phyloP scores from a whole-genome alignment of 768 basidiomycete species.

The Lactarius psammicola region DNA sequence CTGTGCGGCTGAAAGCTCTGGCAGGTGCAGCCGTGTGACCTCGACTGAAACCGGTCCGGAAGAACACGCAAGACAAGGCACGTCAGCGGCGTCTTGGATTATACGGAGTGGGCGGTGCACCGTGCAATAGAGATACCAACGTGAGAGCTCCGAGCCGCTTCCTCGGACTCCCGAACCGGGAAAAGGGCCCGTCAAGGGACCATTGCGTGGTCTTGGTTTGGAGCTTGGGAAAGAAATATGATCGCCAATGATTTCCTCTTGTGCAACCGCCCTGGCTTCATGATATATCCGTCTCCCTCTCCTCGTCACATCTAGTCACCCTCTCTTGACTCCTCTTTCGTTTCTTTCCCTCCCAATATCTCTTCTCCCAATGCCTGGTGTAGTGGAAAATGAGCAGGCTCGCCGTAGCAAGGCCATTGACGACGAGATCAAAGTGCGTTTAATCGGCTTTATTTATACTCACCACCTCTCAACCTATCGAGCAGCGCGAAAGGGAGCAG shows the following conservation, averaged over 20 bases:
- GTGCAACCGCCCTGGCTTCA: slow-evolving; percentile 9
- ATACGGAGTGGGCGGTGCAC: neutral
- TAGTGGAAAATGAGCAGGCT: slow-evolving; percentile 44
- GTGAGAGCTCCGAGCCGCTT: slow-evolving; percentile 8
- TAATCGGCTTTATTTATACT: neutral
- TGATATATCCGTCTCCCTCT: slow-evolving; percentile 20
- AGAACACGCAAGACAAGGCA: too few species aligned
- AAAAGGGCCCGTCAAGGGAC: slow-evolving; percentile 7
- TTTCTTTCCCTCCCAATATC: neutral
- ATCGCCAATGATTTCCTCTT: slow-evolving; percentile 26
- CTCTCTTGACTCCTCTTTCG: neutral
- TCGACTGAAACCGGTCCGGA: neutral
- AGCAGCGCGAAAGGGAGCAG: slow-evolving; percentile 47
- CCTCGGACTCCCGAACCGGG: slow-evolving; percentile 10
- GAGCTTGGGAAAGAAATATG: slow-evolving; percentile 27
- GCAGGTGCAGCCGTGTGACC: slow-evolving; percentile 1
- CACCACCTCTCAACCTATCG: slow-evolving; percentile 7
- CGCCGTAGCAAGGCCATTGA: slow-evolving; percentile 52
- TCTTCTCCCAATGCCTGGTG: slow-evolving; percentile 21
- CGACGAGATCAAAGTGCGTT: slow-evolving; percentile 51
- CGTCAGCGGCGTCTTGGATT: slow-evolving; percentile 9
- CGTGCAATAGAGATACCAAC: neutral
- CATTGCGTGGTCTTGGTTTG: neutral
- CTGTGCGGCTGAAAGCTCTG: slow-evolving; percentile 7
- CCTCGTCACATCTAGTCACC: slow-evolving; percentile 7